Evolutionary conservation across 225 moss, liverwort and hornwort species (phyloP).

Genomic region (Pseudoscleropodium purum): DNA sequence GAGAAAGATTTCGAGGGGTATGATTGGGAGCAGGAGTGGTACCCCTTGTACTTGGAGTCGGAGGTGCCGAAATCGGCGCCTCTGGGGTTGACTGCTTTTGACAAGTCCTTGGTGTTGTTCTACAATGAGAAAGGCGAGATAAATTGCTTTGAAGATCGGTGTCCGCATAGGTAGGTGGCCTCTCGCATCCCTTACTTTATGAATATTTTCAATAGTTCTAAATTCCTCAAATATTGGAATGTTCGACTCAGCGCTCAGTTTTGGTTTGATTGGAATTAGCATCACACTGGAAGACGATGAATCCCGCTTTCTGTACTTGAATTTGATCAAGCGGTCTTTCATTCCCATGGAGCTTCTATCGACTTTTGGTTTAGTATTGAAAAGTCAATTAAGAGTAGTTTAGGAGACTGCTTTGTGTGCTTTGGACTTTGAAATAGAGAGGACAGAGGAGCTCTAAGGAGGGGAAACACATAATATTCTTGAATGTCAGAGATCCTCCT

Average conservation of each 20-base stretch:
- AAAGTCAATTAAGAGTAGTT: background rate
- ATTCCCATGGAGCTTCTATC: background rate
- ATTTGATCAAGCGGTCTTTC: background rate
- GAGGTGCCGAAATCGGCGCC: slow-evolving; percentile 57
- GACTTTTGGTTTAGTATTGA: background rate
- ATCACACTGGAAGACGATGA: background rate
- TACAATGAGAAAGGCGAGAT: slow-evolving; percentile 50
- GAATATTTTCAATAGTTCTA: background rate
- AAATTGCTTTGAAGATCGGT: slow-evolving; percentile 71
- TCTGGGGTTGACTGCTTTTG: slow-evolving; percentile 50
- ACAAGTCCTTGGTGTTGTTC: slow-evolving; percentile 52
- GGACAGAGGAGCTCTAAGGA: background rate
- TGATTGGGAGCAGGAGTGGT: slow-evolving; percentile 59
- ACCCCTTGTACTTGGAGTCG: slow-evolving; percentile 44
- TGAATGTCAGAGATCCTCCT: background rate
- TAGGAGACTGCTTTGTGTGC: background rate
- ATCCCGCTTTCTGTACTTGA: background rate
- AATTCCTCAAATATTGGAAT: background rate
- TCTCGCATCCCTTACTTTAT: background rate
- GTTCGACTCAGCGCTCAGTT: background rate
- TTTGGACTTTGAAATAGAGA: background rate
- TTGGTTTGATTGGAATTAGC: background rate
- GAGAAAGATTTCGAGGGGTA: background rate
- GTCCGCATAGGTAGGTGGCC: slow-evolving; percentile 50
- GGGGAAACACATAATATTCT: background rate